A percentile compares a stretch with the other conserved stretches of the same genome.
phyloP scores from a whole-genome alignment of 1,284 basidiomycete species.

The Puccinia coronata region DNA sequence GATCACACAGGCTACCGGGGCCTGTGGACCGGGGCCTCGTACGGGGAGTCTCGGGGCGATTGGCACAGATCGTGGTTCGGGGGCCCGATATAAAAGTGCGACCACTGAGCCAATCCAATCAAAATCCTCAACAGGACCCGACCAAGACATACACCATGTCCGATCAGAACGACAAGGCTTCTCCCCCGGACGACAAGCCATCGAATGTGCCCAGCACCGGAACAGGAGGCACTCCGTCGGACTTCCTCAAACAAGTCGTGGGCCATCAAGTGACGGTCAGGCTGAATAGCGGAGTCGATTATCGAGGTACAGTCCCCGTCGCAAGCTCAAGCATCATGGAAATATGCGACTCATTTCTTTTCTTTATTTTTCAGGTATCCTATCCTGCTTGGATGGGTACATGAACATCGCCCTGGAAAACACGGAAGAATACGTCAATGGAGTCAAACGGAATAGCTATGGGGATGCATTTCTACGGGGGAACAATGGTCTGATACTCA shows the following conservation, averaged over 20 bases:
- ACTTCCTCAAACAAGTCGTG: constrained; percentile 89
- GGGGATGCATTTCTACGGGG: constrained; percentile 84
- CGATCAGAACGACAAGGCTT: constrained; percentile 9
- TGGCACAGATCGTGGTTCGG: too few relatives aligned
- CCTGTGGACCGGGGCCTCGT: not conserved
- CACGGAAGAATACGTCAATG: constrained; percentile 91
- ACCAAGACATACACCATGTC: constrained; percentile 11
- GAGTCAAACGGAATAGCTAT: constrained; percentile 78
- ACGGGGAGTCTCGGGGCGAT: too few relatives aligned
- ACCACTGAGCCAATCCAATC: too few relatives aligned
- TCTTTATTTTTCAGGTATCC: constrained; percentile 66
- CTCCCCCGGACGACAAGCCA: constrained; percentile 13
- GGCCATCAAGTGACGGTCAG: constrained; percentile 92
- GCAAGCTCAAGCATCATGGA: not conserved
- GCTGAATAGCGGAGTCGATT: constrained; percentile 93
- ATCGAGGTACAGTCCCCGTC: constrained; percentile 70
- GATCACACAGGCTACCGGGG: too few relatives aligned
- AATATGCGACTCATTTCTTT: not conserved
- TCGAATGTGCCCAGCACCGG: constrained; percentile 62
- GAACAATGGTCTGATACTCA: constrained; percentile 57
- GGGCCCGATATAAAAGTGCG: too few relatives aligned
- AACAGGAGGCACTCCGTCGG: constrained; percentile 74
- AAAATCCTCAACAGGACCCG: too few relatives aligned
- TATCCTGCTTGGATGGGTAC: constrained; percentile 91
- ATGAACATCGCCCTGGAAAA: constrained; percentile 98